Evolutionary conservation across 805 yeast genomes (phyloP), one percentile per base, ranked within the genome.

Genomic region (Candida maris): DNA sequence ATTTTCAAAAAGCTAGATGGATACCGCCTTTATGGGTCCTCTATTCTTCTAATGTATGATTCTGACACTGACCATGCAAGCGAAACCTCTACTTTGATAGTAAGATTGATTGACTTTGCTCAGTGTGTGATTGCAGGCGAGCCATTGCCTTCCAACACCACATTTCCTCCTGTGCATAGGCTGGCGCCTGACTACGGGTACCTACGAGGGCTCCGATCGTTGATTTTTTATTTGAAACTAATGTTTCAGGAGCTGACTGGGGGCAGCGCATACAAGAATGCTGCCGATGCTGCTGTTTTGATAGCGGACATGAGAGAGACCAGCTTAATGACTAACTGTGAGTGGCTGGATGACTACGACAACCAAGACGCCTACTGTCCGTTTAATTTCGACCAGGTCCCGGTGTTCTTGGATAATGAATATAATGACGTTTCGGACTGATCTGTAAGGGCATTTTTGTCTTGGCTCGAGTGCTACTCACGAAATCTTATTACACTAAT

Each of bases 81-180:
- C 5, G 44, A 43, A 8, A 30, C 16, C 21, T 47, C 56, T 4
- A 52, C 61, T 2, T 21, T 61, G 13, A 51, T 62, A 42, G 77
- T 88, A n/a, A 77, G 88, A 44, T 73, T 94, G 37, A 93, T 93
- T 48, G 99, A 93, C 63, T 93, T 93, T 70, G 97, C 97, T 1
- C 95, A 89, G 56, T 84, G 95, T 52, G 81, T 87, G 12, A 83
- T 87, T 21, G 77, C 77, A 3, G 81, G 76, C 28, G 75, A 74
- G 39, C 64, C 67, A 27, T 52, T 67, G 13, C 62, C 69, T 0
- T 57, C 57, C 12, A 51, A 59, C 10, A 69, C 73, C 13, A 70
- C 75, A 1, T 81, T 79, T 35, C 95, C 96, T 3, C 96, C 97
- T 1, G 65, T 58, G 27, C 79, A 80, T 49, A 75, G 77, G 2